phyloP scores from a whole-genome alignment of 2,329 filamentous ascomycete species.

The Cordyceps cicadae region DNA sequence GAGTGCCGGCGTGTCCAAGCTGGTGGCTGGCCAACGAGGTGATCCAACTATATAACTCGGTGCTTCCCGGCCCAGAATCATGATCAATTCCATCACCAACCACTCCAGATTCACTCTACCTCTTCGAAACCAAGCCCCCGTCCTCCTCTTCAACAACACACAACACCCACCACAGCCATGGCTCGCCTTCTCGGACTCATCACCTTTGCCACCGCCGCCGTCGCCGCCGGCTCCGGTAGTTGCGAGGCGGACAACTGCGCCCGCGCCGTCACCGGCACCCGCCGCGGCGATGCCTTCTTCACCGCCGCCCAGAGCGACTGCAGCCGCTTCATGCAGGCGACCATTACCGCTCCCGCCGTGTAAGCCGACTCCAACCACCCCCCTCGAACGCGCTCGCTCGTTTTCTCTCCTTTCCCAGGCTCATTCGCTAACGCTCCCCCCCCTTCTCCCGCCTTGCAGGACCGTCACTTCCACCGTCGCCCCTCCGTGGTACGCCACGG shows the following conservation, averaged over 20 bases:
- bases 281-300: background rate
- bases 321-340: background rate
- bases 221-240: background rate
- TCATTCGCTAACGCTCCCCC: background rate
- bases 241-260: conserved; percentile 8
- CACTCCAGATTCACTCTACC: background rate
- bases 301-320: background rate
- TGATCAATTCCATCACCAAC: background rate
- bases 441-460: background rate
- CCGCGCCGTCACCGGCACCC: conserved; percentile 3
- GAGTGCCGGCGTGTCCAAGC: background rate
- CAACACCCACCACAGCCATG: background rate
- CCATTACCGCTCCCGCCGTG: conserved; percentile 3
- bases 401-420: no score
- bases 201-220: background rate
- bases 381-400: background rate
- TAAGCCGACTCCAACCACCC: background rate
- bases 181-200: background rate
- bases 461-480: conserved; percentile 2
- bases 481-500: conserved; percentile 1
- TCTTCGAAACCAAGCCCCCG: background rate
- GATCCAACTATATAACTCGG: background rate
- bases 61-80: background rate
- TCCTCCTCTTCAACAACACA: no score
- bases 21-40: background rate